Evolutionary conservation across 192 early-diverging fungal genomes (phyloP).

Genomic region (Coemansia sp.): DNA sequence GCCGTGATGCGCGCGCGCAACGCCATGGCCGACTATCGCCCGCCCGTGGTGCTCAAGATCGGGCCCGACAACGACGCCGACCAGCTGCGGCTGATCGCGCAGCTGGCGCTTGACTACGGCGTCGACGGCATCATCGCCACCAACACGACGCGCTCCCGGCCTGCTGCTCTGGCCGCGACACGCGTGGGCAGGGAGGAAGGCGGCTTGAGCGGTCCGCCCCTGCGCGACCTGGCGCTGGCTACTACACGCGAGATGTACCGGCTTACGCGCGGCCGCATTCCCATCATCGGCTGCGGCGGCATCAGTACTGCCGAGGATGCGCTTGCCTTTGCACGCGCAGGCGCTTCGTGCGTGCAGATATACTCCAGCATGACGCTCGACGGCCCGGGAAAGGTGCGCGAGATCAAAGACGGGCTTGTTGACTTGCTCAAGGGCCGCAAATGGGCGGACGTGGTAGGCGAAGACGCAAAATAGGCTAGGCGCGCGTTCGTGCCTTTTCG

Average conservation of each 20-base stretch:
- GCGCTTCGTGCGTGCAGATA: slow-evolving; percentile 77
- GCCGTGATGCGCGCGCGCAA: slow-evolving; percentile 61
- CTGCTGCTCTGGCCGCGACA: slow-evolving; percentile 54
- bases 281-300: slow-evolving; percentile 88
- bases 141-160: slow-evolving; percentile 84
- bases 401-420: slow-evolving; percentile 75
- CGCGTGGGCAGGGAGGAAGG: slow-evolving; percentile 59
- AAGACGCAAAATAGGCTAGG: slow-evolving; percentile 22
- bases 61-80: slow-evolving; percentile 75
- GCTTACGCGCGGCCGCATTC: slow-evolving; percentile 69
- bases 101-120: slow-evolving; percentile 63
- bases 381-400: slow-evolving; percentile 73
- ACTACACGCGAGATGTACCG: slow-evolving; percentile 72
- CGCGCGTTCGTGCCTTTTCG: neutral
- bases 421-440: slow-evolving; percentile 66
- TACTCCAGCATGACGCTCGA: slow-evolving; percentile 75
- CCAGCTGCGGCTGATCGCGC: slow-evolving; percentile 78
- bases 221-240: slow-evolving; percentile 68
- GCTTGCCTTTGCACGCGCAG: slow-evolving; percentile 74
- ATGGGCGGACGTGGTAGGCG: slow-evolving; percentile 62
- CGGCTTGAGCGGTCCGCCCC: slow-evolving; percentile 77
- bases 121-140: slow-evolving; percentile 85
- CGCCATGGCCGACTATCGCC: slow-evolving; percentile 48
- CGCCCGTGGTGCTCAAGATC: slow-evolving; percentile 87
- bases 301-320: slow-evolving; percentile 74